Base-by-base conservation (phyloP, 768 basidiomycete species). In the Pulveroboletus sp. region DNA sequence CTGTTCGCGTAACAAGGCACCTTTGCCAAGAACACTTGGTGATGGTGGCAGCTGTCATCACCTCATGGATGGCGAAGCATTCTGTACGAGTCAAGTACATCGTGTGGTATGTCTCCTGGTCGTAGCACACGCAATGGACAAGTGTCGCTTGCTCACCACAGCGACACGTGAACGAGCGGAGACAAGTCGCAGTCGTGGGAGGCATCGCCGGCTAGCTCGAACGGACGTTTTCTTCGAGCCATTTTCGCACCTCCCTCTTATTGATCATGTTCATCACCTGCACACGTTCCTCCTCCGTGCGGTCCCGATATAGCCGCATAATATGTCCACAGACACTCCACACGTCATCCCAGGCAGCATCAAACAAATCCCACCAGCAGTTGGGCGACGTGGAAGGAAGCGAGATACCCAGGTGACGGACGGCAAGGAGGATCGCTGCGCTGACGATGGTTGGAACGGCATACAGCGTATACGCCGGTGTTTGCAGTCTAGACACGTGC, bases 341-440 rank as follows among this genome's bases (percentile, higher is more conserved):
- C 26, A 96, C 76, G 59, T 96, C 94, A 47, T 93, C 90, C 82
- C 83, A 89, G 0, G 82, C 75, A 0, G 91, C 89, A 63, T 98
- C 96, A 61, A 99, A 99, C 6, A 98, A 74, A 39, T 88, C 82
- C 86, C 89, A 95, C 96, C 96, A 99, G 49, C 83, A 80, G 47
- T 83, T 76, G 0, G 86, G 81, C 10, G 83, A 75, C 9, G 73
- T 71, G 2, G 82, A 82, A 0, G 93, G 91, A 1, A 97, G 76
- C 0, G 89, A 69, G 38, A 97, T 82, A 6, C 71, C 70, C n/a
- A 87, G 67, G 49, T 86, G 77, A 5, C 92, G 82, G 11, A 80
- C 77, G 3, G 90, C 76, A 41, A 98, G 82, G 45, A 93, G 75
- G 53, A 99, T 96, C 3, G 90, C 82, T 0, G 92, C 86, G 64